phyloP scores from a whole-genome alignment of 1,139 yeast species.

The Scheffersomyces segobiensis region DNA sequence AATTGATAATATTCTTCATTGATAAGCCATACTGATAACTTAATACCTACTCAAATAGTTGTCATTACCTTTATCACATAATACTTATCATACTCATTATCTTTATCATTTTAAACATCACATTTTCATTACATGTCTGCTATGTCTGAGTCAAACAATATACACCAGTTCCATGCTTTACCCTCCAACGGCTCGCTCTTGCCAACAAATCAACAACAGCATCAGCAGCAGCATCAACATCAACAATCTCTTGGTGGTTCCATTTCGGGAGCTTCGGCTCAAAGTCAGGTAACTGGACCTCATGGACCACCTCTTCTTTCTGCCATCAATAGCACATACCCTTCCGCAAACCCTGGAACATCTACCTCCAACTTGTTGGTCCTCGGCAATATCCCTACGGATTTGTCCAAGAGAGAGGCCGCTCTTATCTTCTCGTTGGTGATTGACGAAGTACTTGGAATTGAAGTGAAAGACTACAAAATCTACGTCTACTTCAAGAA shows the following conservation, averaged over 20 bases:
- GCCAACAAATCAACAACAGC: not conserved
- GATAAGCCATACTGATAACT: not conserved
- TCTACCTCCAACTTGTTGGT: conserved; percentile 25
- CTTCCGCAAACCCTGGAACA: not conserved
- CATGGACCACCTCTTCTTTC: not conserved
- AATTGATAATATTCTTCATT: not conserved
- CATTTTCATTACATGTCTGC: conserved; percentile 10
- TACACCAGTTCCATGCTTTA: conserved; percentile 16
- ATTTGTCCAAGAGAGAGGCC: conserved; percentile 75
- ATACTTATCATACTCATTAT: not conserved
- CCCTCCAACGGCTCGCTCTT: conserved; percentile 11
- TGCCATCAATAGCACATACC: not conserved
- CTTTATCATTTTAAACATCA: not conserved
- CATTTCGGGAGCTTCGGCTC: not conserved
- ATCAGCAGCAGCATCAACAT: conserved; percentile 2
- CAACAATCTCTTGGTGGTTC: conserved; percentile 2
- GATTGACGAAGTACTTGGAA: conserved; percentile 58
- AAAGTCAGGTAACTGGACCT: not conserved
- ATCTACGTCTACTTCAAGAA: conserved; percentile 68
- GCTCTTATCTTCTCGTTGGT: conserved; percentile 78
- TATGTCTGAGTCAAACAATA: conserved; percentile 12
- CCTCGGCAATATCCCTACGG: conserved; percentile 67
- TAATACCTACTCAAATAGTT: not conserved
- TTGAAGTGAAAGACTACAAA: conserved; percentile 56
- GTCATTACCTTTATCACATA: not conserved